Percentiles rank a stretch among this genome's conserved stretches.
These are phyloP conservation scores for Ceratobasidium sp. DNA, from an alignment of 1,284 basidiomycete genomes.

Conservation along the genomic window DNA sequence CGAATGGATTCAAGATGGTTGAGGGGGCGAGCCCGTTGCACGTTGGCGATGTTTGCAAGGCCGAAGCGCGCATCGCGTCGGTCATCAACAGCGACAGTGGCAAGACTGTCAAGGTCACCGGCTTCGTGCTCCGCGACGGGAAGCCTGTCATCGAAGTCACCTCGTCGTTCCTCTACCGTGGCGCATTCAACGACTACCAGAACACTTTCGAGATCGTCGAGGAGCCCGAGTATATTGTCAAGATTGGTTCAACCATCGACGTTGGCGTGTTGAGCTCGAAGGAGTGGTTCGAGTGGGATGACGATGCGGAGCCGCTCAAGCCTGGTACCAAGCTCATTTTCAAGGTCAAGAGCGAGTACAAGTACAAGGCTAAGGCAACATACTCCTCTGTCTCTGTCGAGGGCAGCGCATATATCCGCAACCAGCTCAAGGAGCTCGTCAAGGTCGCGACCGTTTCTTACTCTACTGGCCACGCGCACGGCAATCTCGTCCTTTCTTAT, in stretches of 20 bases:
- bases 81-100: slow-evolving; percentile 93
- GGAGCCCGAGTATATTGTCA: slow-evolving; percentile 89
- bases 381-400: slow-evolving; percentile 86
- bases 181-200: slow-evolving; percentile 91
- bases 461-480: slow-evolving; percentile 86
- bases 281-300: slow-evolving; percentile 98
- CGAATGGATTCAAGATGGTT: slow-evolving; percentile 94
- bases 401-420: slow-evolving; percentile 88
- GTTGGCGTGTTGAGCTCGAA: slow-evolving; percentile 95
- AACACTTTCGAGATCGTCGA: slow-evolving; percentile 96
- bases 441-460: slow-evolving; percentile 92
- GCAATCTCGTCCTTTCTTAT: slow-evolving; percentile 95
- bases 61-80: slow-evolving; percentile 89
- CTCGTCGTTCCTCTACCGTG: slow-evolving; percentile 97
- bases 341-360: slow-evolving; percentile 86
- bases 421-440: slow-evolving; percentile 86
- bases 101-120: slow-evolving; percentile 94
- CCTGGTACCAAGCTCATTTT: slow-evolving; percentile 90
- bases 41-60: slow-evolving; percentile 91
- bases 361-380: slow-evolving; percentile 91
- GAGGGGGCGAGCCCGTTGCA: slow-evolving; percentile 81
- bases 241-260: slow-evolving; percentile 80
- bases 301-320: slow-evolving; percentile 81
- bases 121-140: slow-evolving; percentile 81
- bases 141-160: slow-evolving; percentile 92